A percentile compares a stretch with the other conserved stretches of the same genome.
Evolutionary conservation across 352 stramenopile species (phyloP).

Genomic region (Peronospora belbahrii): DNA sequence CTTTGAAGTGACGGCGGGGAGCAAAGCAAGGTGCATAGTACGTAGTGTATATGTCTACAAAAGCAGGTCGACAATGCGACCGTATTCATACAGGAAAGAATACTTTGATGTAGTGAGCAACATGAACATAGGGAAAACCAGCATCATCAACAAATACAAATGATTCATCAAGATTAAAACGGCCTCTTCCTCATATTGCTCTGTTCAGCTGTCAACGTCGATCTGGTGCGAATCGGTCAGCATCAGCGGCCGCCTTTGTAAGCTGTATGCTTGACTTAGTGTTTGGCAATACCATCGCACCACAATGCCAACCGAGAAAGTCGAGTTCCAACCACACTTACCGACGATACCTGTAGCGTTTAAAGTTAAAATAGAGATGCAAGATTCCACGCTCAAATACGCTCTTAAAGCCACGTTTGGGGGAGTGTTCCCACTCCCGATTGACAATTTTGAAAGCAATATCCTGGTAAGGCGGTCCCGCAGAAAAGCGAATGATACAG

Average conservation of each 20-base stretch:
- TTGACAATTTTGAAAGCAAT: slow-evolving; percentile 99
- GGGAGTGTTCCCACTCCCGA: slow-evolving; percentile 96
- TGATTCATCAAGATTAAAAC: slow-evolving; percentile 1
- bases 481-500: slow-evolving; percentile 97
- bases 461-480: slow-evolving; percentile 97
- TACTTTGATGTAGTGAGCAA: slow-evolving; percentile 14
- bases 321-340: slow-evolving; percentile 30
- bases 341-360: slow-evolving; percentile 94
- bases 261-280: not conserved
- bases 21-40: slow-evolving; percentile 23
- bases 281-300: not conserved
- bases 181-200: no score
- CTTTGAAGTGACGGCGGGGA: slow-evolving; percentile 10
- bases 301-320: not conserved
- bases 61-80: slow-evolving; percentile 3
- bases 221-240: no score
- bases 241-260: no score
- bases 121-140: slow-evolving; percentile 24
- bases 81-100: slow-evolving; percentile 20
- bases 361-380: slow-evolving; percentile 99
- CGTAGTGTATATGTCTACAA: slow-evolving; percentile 26
- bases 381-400: slow-evolving; percentile 98
- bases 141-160: slow-evolving; percentile 15
- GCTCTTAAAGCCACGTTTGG: slow-evolving; percentile 96
- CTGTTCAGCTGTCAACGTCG: no score